These are phyloP conservation scores for Teunomyces cretensis DNA, from an alignment of 805 yeast genomes.

Conservation along the genomic window DNA sequence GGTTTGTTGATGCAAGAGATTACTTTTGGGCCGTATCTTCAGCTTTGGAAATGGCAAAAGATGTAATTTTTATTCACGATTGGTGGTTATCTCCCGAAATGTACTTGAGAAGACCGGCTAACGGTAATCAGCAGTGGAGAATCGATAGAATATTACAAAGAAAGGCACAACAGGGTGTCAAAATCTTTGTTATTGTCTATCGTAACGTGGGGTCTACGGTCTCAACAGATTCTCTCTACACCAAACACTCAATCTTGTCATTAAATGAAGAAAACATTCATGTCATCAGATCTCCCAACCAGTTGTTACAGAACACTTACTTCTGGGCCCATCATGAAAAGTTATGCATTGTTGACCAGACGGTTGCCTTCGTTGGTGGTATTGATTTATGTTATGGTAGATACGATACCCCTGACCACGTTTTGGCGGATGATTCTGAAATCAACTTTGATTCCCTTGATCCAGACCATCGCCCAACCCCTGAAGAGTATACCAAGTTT, in stretches of 20 bases:
- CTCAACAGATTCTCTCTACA: constrained; percentile 90
- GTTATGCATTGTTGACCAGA: constrained; percentile 79
- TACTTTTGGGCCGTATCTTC: constrained; percentile 94
- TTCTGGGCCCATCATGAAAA: constrained; percentile 99
- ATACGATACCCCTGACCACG: constrained; percentile 96
- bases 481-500: constrained; percentile 45
- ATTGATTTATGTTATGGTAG: constrained; percentile 94
- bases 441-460: constrained; percentile 32
- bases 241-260: constrained; percentile 87
- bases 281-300: constrained; percentile 93
- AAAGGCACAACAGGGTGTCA: constrained; percentile 93
- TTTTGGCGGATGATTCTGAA: constrained; percentile 69
- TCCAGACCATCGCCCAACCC: constrained; percentile 28
- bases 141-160: constrained; percentile 83
- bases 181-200: constrained; percentile 86
- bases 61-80: constrained; percentile 90
- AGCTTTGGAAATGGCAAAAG: constrained; percentile 90
- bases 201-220: constrained; percentile 93
- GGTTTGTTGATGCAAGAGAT: constrained; percentile 96
- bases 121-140: constrained; percentile 93
- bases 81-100: constrained; percentile 99
- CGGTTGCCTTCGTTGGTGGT: constrained; percentile 91
- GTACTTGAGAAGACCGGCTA: constrained; percentile 89
- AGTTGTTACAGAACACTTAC: constrained; percentile 84
- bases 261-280: constrained; percentile 79